Evolutionary conservation across 2,329 filamentous ascomycete genomes (phyloP).

Genomic region (Venturia effusa): DNA sequence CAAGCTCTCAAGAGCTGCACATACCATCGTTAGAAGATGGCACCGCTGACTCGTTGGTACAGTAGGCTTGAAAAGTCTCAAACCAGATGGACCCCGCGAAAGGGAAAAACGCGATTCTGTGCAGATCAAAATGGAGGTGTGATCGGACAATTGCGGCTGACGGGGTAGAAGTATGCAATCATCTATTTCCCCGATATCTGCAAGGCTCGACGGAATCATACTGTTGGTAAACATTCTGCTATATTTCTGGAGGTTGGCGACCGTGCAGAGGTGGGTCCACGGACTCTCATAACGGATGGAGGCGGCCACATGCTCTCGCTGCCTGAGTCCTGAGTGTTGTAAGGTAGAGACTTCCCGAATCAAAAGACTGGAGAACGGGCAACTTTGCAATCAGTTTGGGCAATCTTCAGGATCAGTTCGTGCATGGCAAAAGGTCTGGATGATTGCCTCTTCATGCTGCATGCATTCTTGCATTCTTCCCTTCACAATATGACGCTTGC

Average conservation of each 20-base stretch:
- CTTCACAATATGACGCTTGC: not conserved
- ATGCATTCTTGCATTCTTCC: not conserved
- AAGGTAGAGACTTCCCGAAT: not conserved
- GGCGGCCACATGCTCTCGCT: not conserved
- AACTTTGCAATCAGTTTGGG: not conserved
- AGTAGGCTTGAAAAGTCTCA: not conserved
- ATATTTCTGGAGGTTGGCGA: not conserved
- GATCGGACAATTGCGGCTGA: not conserved
- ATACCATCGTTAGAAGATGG: not conserved
- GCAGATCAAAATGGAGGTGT: not conserved
- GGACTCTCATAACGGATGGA: not conserved
- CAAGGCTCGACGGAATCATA: not conserved
- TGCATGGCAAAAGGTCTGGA: not conserved
- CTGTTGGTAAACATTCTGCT: not conserved
- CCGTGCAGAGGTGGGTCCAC: not conserved
- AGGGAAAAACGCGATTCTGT: not conserved
- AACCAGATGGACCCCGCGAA: not conserved
- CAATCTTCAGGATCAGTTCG: not conserved
- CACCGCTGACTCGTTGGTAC: not conserved
- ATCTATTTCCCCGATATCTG: not conserved
- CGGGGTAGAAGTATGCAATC: not conserved
- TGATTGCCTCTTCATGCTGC: not conserved
- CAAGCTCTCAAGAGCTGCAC: not conserved
- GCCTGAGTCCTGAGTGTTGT: not conserved
- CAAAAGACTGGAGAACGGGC: not conserved